Percentiles rank a stretch among this genome's conserved stretches.
phyloP scores from a whole-genome alignment of 2,329 filamentous ascomycete genomes.

The Pyrenochaeta sp. region DNA sequence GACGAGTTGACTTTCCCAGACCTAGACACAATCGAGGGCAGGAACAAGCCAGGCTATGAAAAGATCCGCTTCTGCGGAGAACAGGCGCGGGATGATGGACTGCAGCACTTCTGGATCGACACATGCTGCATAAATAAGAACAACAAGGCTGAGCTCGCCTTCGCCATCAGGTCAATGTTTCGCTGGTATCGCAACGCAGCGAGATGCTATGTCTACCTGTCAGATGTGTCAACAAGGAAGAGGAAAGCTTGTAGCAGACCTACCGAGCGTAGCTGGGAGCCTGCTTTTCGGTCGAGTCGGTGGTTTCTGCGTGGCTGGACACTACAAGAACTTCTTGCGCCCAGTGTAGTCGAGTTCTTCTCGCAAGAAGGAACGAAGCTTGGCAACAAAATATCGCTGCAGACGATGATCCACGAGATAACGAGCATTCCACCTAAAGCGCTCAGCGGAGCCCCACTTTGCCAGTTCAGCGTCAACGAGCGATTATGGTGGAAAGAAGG shows the following conservation, averaged over 20 bases:
- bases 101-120: conserved; percentile 7
- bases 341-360: conserved; percentile 19
- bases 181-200: conserved; percentile 3
- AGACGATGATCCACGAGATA: conserved; percentile 7
- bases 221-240: not conserved
- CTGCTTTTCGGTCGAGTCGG: not conserved
- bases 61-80: conserved; percentile 3
- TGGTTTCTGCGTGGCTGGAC: not conserved
- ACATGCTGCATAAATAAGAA: conserved; percentile 8
- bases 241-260: not conserved
- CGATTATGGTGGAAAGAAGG: conserved; percentile 7
- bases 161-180: conserved; percentile 4
- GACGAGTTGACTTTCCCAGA: conserved; percentile 1
- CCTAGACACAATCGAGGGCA: not conserved
- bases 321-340: conserved; percentile 16
- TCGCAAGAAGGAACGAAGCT: conserved; percentile 8
- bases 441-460: conserved; percentile 7
- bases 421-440: conserved; percentile 9
- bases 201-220: conserved; percentile 4
- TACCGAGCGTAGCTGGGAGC: not conserved
- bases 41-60: not conserved
- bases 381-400: conserved; percentile 9
- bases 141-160: not conserved
- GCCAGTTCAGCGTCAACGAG: conserved; percentile 10
- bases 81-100: not conserved